These are phyloP conservation scores for Eruca vesicaria DNA, from an alignment of 441 rosid genomes.

Conservation along the genomic window DNA sequence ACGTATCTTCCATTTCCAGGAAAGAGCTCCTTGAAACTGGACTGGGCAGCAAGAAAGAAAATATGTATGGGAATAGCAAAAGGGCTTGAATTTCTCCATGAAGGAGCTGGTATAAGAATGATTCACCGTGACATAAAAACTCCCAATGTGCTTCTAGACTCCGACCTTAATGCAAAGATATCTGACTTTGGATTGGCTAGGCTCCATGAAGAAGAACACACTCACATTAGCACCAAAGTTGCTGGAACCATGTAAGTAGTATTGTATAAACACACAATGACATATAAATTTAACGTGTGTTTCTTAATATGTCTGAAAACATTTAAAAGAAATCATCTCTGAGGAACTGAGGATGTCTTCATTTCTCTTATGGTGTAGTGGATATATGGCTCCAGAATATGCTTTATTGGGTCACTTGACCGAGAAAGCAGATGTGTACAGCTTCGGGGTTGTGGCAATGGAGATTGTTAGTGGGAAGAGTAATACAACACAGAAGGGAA, in stretches of 20 bases:
- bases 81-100: constrained; percentile 54
- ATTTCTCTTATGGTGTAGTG: constrained; percentile 14
- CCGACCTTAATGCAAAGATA: constrained; percentile 43
- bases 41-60: constrained; percentile 41
- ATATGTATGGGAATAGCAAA: constrained; percentile 45
- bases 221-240: constrained; percentile 48
- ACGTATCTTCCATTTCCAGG: constrained; percentile 10
- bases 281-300: too few species aligned
- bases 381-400: constrained; percentile 50
- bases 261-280: background rate
- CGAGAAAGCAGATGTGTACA: constrained; percentile 52
- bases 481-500: constrained; percentile 25
- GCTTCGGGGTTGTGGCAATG: constrained; percentile 46
- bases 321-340: too few species aligned
- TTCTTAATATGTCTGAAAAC: too few species aligned
- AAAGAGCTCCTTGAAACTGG: constrained; percentile 18
- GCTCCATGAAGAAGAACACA: constrained; percentile 48
- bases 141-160: constrained; percentile 44
- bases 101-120: constrained; percentile 34
- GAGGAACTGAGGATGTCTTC: background rate
- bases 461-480: constrained; percentile 41
- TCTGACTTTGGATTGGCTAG: constrained; percentile 55
- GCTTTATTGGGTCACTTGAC: constrained; percentile 41
- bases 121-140: constrained; percentile 33
- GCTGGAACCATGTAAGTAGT: constrained; percentile 44